phyloP scores from a whole-genome alignment of 163 green algal species.

The Coccomyxa subellipsoidea region DNA sequence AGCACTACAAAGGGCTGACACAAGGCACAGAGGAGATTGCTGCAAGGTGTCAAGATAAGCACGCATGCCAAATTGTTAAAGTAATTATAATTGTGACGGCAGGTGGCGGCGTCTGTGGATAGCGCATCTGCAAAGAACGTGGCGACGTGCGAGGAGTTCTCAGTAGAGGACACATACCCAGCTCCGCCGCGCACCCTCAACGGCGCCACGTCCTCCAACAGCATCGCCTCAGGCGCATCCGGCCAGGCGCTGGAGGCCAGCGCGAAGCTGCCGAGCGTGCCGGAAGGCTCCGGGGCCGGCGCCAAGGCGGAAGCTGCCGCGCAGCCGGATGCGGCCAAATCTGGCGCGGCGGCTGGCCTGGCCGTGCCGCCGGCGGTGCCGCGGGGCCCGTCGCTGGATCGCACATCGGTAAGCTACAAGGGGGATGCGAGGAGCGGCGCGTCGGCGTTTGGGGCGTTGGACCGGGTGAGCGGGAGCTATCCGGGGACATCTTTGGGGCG shows the following conservation, averaged over 20 bases:
- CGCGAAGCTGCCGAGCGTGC: background rate
- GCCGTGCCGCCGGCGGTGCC: too few relatives aligned
- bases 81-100: background rate
- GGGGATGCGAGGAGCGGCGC: background rate
- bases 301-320: background rate
- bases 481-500: background rate
- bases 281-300: background rate
- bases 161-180: slow-evolving; percentile 41
- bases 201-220: background rate
- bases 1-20: too few relatives aligned
- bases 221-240: background rate
- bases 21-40: background rate
- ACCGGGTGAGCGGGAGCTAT: background rate
- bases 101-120: slow-evolving; percentile 45
- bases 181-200: background rate
- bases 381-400: background rate
- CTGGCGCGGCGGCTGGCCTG: too few relatives aligned
- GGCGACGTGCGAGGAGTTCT: slow-evolving; percentile 70
- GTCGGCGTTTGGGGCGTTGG: background rate
- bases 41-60: background rate
- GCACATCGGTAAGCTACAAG: background rate
- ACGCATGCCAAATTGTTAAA: background rate
- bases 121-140: slow-evolving; percentile 47
- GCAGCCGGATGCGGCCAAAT: background rate
- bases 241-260: background rate